A percentile compares a stretch with the other conserved stretches of the same genome.
These are phyloP conservation scores for Fusarium albosuccineum DNA, from an alignment of 2,329 filamentous ascomycete genomes.

Conservation along the genomic window DNA sequence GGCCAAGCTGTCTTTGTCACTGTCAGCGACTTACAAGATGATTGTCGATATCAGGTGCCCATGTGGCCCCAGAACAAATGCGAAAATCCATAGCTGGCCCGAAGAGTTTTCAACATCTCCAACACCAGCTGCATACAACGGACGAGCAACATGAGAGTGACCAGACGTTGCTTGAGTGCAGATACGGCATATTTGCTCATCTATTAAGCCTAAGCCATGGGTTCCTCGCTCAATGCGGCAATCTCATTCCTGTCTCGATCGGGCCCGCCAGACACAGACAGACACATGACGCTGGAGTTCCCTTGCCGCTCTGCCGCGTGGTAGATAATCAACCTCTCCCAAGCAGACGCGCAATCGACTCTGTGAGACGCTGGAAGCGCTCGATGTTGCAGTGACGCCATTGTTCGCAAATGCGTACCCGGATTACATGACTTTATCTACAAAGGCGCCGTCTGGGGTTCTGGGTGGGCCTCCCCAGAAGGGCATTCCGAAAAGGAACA, in stretches of 20 bases:
- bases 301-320: slow-evolving; percentile 16
- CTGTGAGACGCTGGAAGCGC: slow-evolving; percentile 40
- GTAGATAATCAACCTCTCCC: slow-evolving; percentile 11
- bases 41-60: slow-evolving; percentile 15
- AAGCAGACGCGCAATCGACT: slow-evolving; percentile 31
- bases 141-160: slow-evolving; percentile 9
- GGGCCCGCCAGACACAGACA: slow-evolving; percentile 18
- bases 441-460: slow-evolving; percentile 28
- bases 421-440: slow-evolving; percentile 37
- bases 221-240: slow-evolving; percentile 14
- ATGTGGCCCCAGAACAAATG: not conserved
- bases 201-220: slow-evolving; percentile 9
- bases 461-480: slow-evolving; percentile 28
- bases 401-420: slow-evolving; percentile 35
- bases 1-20: slow-evolving; percentile 21
- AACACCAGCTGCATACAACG: not conserved
- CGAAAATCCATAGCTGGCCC: slow-evolving; percentile 9
- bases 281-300: slow-evolving; percentile 27
- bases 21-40: slow-evolving; percentile 15
- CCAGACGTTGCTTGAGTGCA: not conserved
- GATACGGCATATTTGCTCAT: slow-evolving; percentile 21
- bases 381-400: slow-evolving; percentile 43
- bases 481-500: slow-evolving; percentile 34
- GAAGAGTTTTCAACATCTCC: slow-evolving; percentile 1
- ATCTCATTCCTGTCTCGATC: slow-evolving; percentile 19